phyloP scores from a whole-genome alignment of 169 alveolate genomes.

The Plasmodium gonderi region DNA sequence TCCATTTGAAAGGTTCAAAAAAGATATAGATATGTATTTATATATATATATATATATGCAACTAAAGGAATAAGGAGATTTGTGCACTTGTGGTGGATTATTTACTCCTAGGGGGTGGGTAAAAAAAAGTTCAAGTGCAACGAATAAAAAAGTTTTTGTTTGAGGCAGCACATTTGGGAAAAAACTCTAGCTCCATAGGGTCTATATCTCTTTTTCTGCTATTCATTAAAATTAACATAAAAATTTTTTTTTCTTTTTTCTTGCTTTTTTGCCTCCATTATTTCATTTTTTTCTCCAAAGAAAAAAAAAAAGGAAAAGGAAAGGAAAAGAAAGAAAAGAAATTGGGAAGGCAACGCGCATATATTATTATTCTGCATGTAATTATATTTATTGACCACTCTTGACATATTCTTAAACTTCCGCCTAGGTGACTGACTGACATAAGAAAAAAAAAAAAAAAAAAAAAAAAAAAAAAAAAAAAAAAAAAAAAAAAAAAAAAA shows the following conservation, averaged over 20 bases:
- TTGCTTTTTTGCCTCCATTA: background rate
- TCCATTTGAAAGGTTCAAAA: no score
- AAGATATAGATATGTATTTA: no score
- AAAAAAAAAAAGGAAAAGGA: background rate
- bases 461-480: background rate
- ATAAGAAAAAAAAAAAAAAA: background rate
- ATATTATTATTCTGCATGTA: background rate
- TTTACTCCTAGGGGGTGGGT: no score
- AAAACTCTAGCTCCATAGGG: no score
- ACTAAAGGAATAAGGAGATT: no score
- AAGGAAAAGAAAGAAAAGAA: background rate
- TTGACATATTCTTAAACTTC: background rate
- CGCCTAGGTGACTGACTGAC: background rate
- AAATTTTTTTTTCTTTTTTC: background rate
- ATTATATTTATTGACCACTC: conserved; percentile 1
- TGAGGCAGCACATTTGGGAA: no score
- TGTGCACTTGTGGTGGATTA: no score
- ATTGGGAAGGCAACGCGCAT: background rate
- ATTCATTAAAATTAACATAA: background rate
- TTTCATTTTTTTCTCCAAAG: background rate
- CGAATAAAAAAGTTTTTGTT: no score
- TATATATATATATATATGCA: no score
- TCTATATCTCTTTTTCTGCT: no score
- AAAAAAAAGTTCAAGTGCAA: no score
- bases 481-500: background rate